Evolutionary conservation across 2,329 filamentous ascomycete species (phyloP).

Genomic region (Tolypocladium pustulatum): DNA sequence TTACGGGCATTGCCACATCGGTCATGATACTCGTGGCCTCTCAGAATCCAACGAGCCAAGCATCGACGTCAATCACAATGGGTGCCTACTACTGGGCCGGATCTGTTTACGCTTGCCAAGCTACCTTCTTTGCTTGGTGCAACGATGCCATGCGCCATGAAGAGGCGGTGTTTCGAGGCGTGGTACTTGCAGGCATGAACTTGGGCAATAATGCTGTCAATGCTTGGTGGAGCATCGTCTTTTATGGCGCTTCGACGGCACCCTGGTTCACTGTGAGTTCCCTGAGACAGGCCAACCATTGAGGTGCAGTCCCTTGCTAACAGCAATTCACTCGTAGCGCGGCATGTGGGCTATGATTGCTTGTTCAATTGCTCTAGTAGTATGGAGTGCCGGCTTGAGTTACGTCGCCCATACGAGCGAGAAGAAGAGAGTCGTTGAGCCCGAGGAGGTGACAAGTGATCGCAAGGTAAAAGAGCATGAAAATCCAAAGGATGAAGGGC

Average conservation of each 20-base stretch:
- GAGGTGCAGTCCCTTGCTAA: no score
- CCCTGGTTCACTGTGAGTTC: slow-evolving; percentile 51
- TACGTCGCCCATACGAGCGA: slow-evolving; percentile 22
- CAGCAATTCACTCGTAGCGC: slow-evolving; percentile 30
- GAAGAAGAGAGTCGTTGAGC: background rate
- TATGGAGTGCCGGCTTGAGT: slow-evolving; percentile 48
- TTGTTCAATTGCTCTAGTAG: slow-evolving; percentile 43
- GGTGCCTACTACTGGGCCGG: slow-evolving; percentile 62
- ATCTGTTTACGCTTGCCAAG: slow-evolving; percentile 60
- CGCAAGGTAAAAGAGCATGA: background rate
- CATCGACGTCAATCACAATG: slow-evolving; percentile 44
- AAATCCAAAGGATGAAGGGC: background rate
- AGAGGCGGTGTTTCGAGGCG: slow-evolving; percentile 49
- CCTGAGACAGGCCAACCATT: no score
- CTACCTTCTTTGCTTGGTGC: slow-evolving; percentile 67
- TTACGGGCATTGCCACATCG: slow-evolving; percentile 53
- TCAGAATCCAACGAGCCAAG: slow-evolving; percentile 22
- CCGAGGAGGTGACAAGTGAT: background rate
- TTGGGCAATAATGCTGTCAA: slow-evolving; percentile 57
- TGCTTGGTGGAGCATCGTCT: slow-evolving; percentile 63
- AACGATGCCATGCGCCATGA: slow-evolving; percentile 59
- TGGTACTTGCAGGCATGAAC: slow-evolving; percentile 66
- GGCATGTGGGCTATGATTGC: slow-evolving; percentile 71
- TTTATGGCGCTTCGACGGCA: slow-evolving; percentile 57
- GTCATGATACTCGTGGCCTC: slow-evolving; percentile 49